A percentile compares a stretch with the other conserved stretches of the same genome.
Conservation (phyloP, 2,329 filamentous ascomycete genomes). For the Hymenotorrendiella dingleyae region DNA sequence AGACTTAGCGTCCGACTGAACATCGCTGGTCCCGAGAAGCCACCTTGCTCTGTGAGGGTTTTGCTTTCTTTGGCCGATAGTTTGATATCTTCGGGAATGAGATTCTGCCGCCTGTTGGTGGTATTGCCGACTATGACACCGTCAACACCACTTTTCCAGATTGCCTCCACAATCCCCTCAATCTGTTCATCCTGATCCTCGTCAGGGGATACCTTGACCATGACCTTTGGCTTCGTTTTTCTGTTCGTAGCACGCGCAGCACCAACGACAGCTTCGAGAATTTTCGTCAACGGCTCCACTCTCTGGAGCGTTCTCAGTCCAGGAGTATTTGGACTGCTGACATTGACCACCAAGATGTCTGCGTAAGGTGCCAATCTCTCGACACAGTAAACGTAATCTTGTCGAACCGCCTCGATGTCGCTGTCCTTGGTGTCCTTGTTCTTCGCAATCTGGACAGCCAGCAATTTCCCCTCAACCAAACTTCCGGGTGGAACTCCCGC, state of each 20-base stretch:
- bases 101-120: conserved; percentile 71
- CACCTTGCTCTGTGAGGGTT: conserved; percentile 70
- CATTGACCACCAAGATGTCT: conserved; percentile 96
- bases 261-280: conserved; percentile 75
- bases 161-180: conserved; percentile 79
- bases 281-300: conserved; percentile 71
- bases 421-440: conserved; percentile 86
- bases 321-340: conserved; percentile 93
- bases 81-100: conserved; percentile 60
- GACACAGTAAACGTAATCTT: conserved; percentile 87
- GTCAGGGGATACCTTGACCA: conserved; percentile 98
- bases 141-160: conserved; percentile 79
- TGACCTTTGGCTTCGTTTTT: conserved; percentile 71
- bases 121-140: conserved; percentile 97
- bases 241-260: conserved; percentile 66
- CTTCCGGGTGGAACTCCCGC: conserved; percentile 78
- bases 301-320: conserved; percentile 84
- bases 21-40: conserved; percentile 86
- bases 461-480: conserved; percentile 65
- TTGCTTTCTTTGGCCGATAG: conserved; percentile 62
- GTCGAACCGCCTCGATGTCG: conserved; percentile 75
- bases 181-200: conserved; percentile 84
- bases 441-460: conserved; percentile 93
- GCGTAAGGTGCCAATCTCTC: conserved; percentile 77
- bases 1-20: conserved; percentile 74